Evolutionary conservation across 192 early-diverging fungal genomes (phyloP).

Genomic region (Helicostylum pulchrum): DNA sequence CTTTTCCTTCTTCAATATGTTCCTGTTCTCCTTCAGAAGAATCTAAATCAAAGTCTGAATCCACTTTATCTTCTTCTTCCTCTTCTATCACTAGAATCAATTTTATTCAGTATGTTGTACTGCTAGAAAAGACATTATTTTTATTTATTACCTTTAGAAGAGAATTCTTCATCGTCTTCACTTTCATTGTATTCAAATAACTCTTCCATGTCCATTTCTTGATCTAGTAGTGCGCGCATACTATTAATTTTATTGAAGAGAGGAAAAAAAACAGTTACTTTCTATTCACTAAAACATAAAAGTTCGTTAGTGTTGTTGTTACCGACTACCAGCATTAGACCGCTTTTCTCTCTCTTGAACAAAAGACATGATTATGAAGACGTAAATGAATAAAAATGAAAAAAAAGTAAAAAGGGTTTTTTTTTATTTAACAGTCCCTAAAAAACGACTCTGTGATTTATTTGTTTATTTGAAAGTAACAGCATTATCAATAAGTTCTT

Average conservation of each 20-base stretch:
- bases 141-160: constrained; percentile 34
- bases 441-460: too few relatives aligned
- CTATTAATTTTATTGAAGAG: constrained; percentile 30
- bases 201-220: constrained; percentile 55
- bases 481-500: constrained; percentile 47
- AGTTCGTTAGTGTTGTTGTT: neutral
- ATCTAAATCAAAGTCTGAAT: constrained; percentile 55
- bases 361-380: constrained; percentile 32
- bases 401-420: neutral
- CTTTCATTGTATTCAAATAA: constrained; percentile 49
- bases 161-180: constrained; percentile 46
- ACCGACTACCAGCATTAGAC: constrained; percentile 48
- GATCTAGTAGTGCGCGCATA: constrained; percentile 46
- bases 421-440: neutral
- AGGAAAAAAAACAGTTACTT: neutral
- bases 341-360: constrained; percentile 37
- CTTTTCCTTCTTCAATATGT: constrained; percentile 36
- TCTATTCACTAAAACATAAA: too few relatives aligned
- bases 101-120: neutral
- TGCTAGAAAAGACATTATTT: neutral
- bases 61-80: constrained; percentile 47
- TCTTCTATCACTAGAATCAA: constrained; percentile 24
- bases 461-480: too few relatives aligned
- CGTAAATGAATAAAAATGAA: neutral
- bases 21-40: constrained; percentile 46